Percentiles rank a stretch among this genome's conserved stretches.
These are phyloP conservation scores for Phialophora macrospora DNA, from an alignment of 2,329 filamentous ascomycete genomes.

Conservation along the genomic window DNA sequence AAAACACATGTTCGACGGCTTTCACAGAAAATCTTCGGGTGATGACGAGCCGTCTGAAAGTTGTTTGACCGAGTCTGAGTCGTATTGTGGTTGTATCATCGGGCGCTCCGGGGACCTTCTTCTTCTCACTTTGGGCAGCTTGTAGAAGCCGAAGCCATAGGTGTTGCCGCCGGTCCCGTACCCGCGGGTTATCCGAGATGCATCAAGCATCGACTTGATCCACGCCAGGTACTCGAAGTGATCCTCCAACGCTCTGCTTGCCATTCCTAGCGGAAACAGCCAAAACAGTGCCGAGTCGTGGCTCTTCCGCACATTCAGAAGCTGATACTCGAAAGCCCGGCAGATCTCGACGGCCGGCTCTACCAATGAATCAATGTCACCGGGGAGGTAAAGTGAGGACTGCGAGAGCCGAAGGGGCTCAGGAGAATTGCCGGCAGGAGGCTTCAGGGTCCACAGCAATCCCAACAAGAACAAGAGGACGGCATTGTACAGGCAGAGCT, in stretches of 20 bases:
- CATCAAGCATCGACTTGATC: slow-evolving; percentile 30
- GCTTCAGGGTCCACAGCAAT: slow-evolving; percentile 28
- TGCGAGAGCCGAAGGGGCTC: slow-evolving; percentile 13
- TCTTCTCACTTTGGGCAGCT: slow-evolving; percentile 23
- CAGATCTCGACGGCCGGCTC: slow-evolving; percentile 32
- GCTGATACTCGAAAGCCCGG: slow-evolving; percentile 32
- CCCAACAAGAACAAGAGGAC: slow-evolving; percentile 30
- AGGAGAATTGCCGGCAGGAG: slow-evolving; percentile 11
- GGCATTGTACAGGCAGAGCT: slow-evolving; percentile 33
- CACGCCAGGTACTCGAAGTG: slow-evolving; percentile 24
- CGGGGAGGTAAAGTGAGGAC: slow-evolving; percentile 19
- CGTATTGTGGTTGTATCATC: slow-evolving; percentile 23
- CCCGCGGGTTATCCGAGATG: slow-evolving; percentile 23
- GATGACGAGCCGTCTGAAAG: slow-evolving; percentile 22
- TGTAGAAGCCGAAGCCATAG: slow-evolving; percentile 30
- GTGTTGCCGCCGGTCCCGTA: slow-evolving; percentile 27
- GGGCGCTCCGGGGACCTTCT: slow-evolving; percentile 10
- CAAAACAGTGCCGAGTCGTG: slow-evolving; percentile 29
- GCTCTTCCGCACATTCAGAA: slow-evolving; percentile 16
- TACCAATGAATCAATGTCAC: slow-evolving; percentile 24
- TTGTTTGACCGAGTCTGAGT: slow-evolving; percentile 10
- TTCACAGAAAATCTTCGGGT: background rate
- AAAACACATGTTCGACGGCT: background rate
- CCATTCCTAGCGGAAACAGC: slow-evolving; percentile 30
- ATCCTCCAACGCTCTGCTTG: slow-evolving; percentile 28